Percentiles rank a stretch among this genome's conserved stretches.
Evolutionary conservation across 164 flowering plant genomes (phyloP).

Genomic region (Berberis thunbergii): DNA sequence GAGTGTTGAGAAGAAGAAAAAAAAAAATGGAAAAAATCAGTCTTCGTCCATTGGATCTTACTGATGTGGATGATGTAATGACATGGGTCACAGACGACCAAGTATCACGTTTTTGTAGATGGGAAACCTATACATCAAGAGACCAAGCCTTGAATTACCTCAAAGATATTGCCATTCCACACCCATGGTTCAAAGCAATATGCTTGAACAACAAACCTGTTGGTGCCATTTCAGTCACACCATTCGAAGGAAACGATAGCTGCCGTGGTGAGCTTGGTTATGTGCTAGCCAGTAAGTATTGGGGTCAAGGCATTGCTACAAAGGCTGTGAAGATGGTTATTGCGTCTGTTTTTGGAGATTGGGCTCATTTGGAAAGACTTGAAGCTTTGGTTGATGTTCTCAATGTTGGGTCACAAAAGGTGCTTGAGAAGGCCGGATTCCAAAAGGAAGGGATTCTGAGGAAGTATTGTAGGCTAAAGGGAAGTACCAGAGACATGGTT

Average conservation of each 20-base stretch:
- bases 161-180: constrained; percentile 18
- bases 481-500: constrained; percentile 39
- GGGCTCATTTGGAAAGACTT: constrained; percentile 56
- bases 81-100: constrained; percentile 30
- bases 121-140: constrained; percentile 33
- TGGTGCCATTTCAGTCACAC: constrained; percentile 35
- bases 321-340: constrained; percentile 52
- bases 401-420: constrained; percentile 52
- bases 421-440: constrained; percentile 59
- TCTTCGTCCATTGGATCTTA: constrained; percentile 20
- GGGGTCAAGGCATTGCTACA: constrained; percentile 71
- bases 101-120: constrained; percentile 27
- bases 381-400: constrained; percentile 63
- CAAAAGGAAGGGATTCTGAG: constrained; percentile 29
- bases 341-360: constrained; percentile 34
- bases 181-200: constrained; percentile 59
- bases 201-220: constrained; percentile 39
- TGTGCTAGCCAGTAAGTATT: constrained; percentile 39
- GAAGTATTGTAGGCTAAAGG: constrained; percentile 30
- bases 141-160: constrained; percentile 35
- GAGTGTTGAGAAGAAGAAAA: background rate
- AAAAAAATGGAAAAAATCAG: constrained; percentile 6
- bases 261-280: constrained; percentile 61
- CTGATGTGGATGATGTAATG: constrained; percentile 39
- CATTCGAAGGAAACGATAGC: constrained; percentile 15